These are phyloP conservation scores for Verticillium isaacii DNA, from an alignment of 2,329 filamentous ascomycete species.

Conservation along the genomic window DNA sequence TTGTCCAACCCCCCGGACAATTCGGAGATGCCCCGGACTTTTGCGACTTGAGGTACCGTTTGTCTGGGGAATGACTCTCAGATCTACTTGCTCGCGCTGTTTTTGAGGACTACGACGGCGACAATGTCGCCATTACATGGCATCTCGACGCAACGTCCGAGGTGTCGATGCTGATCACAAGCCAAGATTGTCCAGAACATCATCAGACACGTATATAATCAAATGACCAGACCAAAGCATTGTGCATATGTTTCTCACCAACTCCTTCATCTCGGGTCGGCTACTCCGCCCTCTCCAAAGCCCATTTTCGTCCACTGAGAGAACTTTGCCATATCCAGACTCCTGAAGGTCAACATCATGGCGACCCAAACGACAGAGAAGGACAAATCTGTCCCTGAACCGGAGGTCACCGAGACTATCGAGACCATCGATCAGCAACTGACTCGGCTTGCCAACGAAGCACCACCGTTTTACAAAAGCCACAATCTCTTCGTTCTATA, in stretches of 20 bases:
- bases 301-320: background rate
- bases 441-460: background rate
- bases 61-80: background rate
- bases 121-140: background rate
- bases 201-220: background rate
- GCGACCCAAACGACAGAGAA: background rate
- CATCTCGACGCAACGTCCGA: background rate
- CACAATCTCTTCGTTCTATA: background rate
- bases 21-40: background rate
- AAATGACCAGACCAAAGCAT: background rate
- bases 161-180: background rate
- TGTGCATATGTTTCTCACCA: background rate
- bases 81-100: background rate
- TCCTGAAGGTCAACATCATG: background rate
- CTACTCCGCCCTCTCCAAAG: background rate
- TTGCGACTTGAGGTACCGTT: background rate
- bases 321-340: no score
- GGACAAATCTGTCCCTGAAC: background rate
- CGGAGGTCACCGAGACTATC: background rate
- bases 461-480: conserved; percentile 1
- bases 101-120: background rate
- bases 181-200: background rate
- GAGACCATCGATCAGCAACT: background rate
- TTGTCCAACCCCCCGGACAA: background rate
- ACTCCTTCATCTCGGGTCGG: background rate